Base-by-base conservation (phyloP, 805 yeast species). In the Candida montana region DNA sequence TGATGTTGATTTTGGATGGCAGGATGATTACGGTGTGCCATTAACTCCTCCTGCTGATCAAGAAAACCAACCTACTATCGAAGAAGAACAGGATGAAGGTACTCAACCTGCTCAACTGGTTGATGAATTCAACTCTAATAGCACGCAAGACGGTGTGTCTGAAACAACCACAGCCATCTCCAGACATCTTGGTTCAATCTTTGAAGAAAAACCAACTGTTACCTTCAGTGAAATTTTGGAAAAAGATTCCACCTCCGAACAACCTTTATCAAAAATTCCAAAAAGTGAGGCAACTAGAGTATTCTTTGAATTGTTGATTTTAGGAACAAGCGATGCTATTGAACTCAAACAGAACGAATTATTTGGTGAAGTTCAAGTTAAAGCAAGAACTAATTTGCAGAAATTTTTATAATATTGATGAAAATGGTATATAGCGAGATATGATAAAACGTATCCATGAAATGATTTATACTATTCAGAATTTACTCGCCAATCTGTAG, bases 231-330 rank as follows among this genome's bases (percentile, higher is more conserved):
- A 68, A 6, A 53, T 78, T 36, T 56, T 76, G 40, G 64, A 60
- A 13, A 63, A 52, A 15, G 50, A 55, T 31, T 36, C 47, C 1
- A 40, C 36, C 8, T 12, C 41, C 2, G 51, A 35, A 4, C 37
- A 37, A 10, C 64, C 71, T 18, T 51, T 70, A 27, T 62, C 74
- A 2, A 44, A 39, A 2, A 64, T 67, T 46, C 67, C 67, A 44
- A 72, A 72, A 54, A 66, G 70, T 49, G 81, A 81, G 51, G 86
- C 88, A 17, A 77, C 87, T 3, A 73, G 77, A 52, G 71, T 85
- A 40, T 89, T 89, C 62, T 89, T 88, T 54, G 95, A 89, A 58
- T 59, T 89, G 57, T 68, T 89, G 51, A 91, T 88, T 4, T 68
- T 89, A 43, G 95, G 95, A 2, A 81, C 93, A 6, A 70, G 78